Conservation (phyloP, 805 yeast genomes). For the Cyberlindnera veronae region DNA sequence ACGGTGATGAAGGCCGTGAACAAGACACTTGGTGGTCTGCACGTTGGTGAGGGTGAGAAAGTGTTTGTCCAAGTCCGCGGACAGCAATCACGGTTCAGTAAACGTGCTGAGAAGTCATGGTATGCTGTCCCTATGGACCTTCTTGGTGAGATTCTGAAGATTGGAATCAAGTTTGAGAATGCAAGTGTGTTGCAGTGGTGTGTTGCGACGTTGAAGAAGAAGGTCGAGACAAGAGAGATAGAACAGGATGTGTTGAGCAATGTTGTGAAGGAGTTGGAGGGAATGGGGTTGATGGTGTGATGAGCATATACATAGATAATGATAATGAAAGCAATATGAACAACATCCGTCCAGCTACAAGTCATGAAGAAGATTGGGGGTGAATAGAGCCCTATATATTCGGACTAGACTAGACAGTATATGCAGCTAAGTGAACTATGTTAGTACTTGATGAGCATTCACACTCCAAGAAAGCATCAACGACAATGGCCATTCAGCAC, state of each 20-base stretch:
- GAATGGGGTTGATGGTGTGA: constrained; percentile 1
- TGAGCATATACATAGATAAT: background rate
- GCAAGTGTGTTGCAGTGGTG: constrained; percentile 15
- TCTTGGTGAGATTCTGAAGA: constrained; percentile 6
- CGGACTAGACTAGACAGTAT: too few relatives aligned
- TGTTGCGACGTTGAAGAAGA: constrained; percentile 1
- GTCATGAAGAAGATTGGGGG: too few relatives aligned
- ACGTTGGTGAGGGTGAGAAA: background rate
- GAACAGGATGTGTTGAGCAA: background rate
- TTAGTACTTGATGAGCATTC: background rate
- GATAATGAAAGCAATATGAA: too few relatives aligned
- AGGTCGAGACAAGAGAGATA: background rate
- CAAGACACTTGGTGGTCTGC: constrained; percentile 6
- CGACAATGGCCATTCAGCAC: background rate
- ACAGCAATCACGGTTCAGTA: too few relatives aligned
- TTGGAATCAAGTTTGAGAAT: constrained; percentile 11
- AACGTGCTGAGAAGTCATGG: constrained; percentile 1
- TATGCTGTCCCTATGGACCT: constrained; percentile 13
- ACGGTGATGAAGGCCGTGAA: constrained; percentile 7
- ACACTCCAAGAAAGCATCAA: background rate
- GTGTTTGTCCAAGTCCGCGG: too few relatives aligned
- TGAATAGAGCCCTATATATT: too few relatives aligned
- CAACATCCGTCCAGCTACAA: too few relatives aligned
- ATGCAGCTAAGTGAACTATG: background rate
- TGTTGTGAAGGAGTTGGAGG: background rate